Conservation (phyloP, 139 green algal species). For the Asterochloris sp. region DNA sequence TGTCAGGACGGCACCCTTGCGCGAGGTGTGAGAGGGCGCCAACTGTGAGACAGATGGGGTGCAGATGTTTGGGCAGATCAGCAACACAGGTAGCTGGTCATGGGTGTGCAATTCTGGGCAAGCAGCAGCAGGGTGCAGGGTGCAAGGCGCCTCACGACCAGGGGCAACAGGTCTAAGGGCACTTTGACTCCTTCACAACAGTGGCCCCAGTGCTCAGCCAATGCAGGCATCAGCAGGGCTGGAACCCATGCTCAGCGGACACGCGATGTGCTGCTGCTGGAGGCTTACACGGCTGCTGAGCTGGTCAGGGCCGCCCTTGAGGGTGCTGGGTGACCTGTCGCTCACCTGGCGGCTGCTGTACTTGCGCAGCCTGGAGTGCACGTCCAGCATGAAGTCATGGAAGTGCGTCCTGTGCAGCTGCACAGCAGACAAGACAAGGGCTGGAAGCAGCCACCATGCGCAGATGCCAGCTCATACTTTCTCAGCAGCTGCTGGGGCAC, state of each 20-base stretch:
- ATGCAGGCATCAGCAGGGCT: too few species aligned
- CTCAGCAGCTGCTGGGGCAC: background rate
- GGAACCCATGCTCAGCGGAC: too few species aligned
- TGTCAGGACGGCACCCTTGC: background rate
- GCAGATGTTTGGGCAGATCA: too few species aligned
- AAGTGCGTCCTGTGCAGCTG: conserved; percentile 86
- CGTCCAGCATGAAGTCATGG: conserved; percentile 98
- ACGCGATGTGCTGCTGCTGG: background rate
- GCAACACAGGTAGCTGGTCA: too few species aligned
- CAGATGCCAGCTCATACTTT: background rate
- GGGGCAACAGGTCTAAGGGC: too few species aligned
- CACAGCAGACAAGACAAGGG: background rate
- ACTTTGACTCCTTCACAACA: too few species aligned
- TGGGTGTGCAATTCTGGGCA: too few species aligned
- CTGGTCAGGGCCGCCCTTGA: background rate
- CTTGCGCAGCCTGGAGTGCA: conserved; percentile 68
- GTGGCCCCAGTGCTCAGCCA: too few species aligned
- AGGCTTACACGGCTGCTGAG: background rate
- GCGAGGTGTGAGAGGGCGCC: too few species aligned
- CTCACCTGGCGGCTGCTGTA: background rate
- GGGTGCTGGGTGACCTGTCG: background rate
- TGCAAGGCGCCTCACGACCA: too few species aligned
- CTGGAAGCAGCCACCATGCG: background rate
- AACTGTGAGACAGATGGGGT: too few species aligned
- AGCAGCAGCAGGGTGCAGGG: too few species aligned